Conservation (phyloP, 768 basidiomycete genomes). For the Galerina marginata region DNA sequence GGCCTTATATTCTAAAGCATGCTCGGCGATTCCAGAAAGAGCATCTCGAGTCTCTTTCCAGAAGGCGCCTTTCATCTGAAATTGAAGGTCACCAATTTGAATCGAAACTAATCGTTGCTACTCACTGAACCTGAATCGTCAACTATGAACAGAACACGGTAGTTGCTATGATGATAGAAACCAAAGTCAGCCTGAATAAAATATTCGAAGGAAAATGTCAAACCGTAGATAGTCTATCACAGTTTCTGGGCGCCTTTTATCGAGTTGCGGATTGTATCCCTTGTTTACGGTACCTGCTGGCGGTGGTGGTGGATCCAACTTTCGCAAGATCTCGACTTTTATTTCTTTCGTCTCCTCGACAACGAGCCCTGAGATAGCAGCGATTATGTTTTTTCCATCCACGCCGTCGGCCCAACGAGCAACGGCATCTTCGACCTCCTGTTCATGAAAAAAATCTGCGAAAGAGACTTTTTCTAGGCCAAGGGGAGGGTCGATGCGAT, state of each 20-base stretch:
- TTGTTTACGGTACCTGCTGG: slow-evolving; percentile 21
- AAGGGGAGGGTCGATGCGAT: slow-evolving; percentile 23
- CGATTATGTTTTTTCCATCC: not conserved
- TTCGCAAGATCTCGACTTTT: slow-evolving; percentile 7
- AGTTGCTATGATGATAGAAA: too few relatives aligned
- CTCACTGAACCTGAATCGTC: too few relatives aligned
- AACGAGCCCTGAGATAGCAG: not conserved
- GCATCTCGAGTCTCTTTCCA: slow-evolving; percentile 35
- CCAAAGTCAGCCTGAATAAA: too few relatives aligned
- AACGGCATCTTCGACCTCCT: slow-evolving; percentile 13
- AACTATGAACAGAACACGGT: too few relatives aligned
- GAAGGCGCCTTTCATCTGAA: not conserved
- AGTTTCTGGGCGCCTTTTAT: slow-evolving; percentile 28
- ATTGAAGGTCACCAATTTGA: too few relatives aligned
- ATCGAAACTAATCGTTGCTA: too few relatives aligned
- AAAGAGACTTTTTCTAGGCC: slow-evolving; percentile 22
- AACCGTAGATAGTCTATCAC: slow-evolving; percentile 31
- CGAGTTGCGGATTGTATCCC: slow-evolving; percentile 32
- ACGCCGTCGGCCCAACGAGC: too few relatives aligned
- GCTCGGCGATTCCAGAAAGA: slow-evolving; percentile 33
- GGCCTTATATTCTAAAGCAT: slow-evolving; percentile 31
- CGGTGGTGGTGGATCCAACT: slow-evolving; percentile 25
- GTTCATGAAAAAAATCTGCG: slow-evolving; percentile 22
- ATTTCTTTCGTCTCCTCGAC: slow-evolving; percentile 16
- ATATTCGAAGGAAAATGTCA: too few relatives aligned